A percentile compares a stretch with the other conserved stretches of the same genome.
phyloP scores from a whole-genome alignment of 139 green algal genomes.

The Diplosphaera chodatii region DNA sequence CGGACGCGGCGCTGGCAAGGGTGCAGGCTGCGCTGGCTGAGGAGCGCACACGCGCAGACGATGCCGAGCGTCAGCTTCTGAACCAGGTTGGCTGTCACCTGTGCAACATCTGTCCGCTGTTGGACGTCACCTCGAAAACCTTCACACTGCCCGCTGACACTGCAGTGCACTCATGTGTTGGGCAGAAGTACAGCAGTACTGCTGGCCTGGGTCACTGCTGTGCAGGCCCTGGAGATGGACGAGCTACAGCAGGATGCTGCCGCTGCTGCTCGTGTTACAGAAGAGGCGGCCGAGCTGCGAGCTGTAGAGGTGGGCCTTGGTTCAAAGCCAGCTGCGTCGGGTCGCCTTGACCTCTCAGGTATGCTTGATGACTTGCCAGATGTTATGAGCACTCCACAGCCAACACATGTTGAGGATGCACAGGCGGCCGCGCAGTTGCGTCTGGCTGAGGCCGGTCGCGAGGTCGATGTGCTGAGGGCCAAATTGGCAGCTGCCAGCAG shows the following conservation, averaged over 20 bases:
- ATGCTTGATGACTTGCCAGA: too few relatives aligned
- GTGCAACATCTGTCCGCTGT: too few relatives aligned
- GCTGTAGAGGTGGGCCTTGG: neutral
- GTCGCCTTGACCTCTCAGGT: too few relatives aligned
- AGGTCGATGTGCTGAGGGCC: slow-evolving; percentile 9
- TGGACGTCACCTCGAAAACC: too few relatives aligned
- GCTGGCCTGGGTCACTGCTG: too few relatives aligned
- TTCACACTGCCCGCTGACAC: too few relatives aligned
- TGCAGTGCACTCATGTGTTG: too few relatives aligned
- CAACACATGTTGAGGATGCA: too few relatives aligned
- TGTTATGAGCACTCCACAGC: too few relatives aligned
- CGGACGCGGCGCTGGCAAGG: neutral
- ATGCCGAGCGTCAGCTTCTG: neutral
- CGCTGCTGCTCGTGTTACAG: neutral
- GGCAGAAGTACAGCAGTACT: too few relatives aligned
- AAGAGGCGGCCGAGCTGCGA: slow-evolving; percentile 10
- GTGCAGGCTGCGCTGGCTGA: neutral
- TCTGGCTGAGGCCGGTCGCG: slow-evolving; percentile 5
- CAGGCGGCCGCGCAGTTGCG: slow-evolving; percentile 14
- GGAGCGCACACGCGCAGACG: neutral
- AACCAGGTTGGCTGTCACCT: neutral
- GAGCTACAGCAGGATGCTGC: neutral
- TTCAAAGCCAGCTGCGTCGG: too few relatives aligned
- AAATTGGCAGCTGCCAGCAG: neutral
- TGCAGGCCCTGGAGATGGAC: slow-evolving; percentile 13